Evolutionary conservation across 169 alveolate genomes (phyloP).

Genomic region (Theileria equi): DNA sequence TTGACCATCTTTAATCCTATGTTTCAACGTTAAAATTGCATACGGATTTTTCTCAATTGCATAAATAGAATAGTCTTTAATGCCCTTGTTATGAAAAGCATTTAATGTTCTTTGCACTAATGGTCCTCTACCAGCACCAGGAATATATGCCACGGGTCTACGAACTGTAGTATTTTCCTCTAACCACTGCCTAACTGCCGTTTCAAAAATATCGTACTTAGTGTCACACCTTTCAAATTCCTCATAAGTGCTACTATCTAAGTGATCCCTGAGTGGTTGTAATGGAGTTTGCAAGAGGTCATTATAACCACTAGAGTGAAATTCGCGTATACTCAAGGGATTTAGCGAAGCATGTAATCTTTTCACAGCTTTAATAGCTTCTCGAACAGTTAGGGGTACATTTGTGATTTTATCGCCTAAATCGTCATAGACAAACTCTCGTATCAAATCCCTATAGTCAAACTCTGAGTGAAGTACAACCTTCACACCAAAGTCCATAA

Average conservation of each 20-base stretch:
- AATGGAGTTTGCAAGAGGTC: slow-evolving; percentile 71
- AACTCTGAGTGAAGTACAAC: slow-evolving; percentile 28
- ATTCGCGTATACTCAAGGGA: slow-evolving; percentile 43
- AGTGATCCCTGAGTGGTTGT: slow-evolving; percentile 75
- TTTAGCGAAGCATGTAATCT: slow-evolving; percentile 17
- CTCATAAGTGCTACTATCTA: slow-evolving; percentile 68
- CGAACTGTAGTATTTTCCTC: slow-evolving; percentile 9
- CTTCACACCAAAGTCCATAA: slow-evolving; percentile 24
- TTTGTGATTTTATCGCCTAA: slow-evolving; percentile 1
- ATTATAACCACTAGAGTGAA: slow-evolving; percentile 40
- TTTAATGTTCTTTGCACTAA: slow-evolving; percentile 62
- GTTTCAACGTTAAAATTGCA: slow-evolving; percentile 62
- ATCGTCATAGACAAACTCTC: neutral
- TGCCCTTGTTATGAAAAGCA: slow-evolving; percentile 39
- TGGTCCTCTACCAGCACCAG: slow-evolving; percentile 81
- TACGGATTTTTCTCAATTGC: slow-evolving; percentile 76
- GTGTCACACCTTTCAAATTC: slow-evolving; percentile 65
- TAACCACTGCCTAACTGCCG: slow-evolving; percentile 61
- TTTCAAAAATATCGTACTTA: slow-evolving; percentile 66
- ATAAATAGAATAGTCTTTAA: slow-evolving; percentile 40
- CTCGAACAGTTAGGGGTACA: slow-evolving; percentile 18
- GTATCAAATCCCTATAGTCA: slow-evolving; percentile 13
- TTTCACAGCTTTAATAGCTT: slow-evolving; percentile 22
- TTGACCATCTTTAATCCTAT: slow-evolving; percentile 29
- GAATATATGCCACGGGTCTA: slow-evolving; percentile 52